A percentile compares a stretch with the other conserved stretches of the same genome.
Evolutionary conservation across 2,329 filamentous ascomycete genomes (phyloP).

Genomic region (Graphium sp.): DNA sequence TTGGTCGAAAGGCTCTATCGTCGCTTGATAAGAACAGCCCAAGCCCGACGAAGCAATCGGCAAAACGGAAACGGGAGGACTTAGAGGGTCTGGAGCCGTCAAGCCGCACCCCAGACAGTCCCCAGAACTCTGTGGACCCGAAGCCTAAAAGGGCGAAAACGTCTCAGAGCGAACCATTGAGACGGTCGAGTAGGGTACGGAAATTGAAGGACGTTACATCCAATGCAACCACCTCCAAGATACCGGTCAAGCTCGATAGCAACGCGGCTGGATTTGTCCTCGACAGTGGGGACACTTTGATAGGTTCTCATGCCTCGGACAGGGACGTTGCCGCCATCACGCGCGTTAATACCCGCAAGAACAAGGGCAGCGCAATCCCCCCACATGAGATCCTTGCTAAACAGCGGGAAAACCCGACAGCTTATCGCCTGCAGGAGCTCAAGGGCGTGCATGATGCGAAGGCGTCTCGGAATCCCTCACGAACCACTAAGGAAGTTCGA

Average conservation of each 20-base stretch:
- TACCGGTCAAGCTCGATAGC: constrained; percentile 2
- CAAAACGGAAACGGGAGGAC: constrained; percentile 1
- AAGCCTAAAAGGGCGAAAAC: too few relatives aligned
- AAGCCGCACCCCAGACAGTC: constrained; percentile 1
- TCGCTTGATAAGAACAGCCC: constrained; percentile 3
- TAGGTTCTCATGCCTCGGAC: too few relatives aligned
- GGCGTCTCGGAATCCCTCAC: background rate
- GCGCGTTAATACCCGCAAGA: constrained; percentile 3
- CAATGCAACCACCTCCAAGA: background rate
- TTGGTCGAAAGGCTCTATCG: too few relatives aligned
- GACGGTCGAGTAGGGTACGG: constrained; percentile 2
- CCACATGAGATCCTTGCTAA: constrained; percentile 1
- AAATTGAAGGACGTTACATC: background rate
- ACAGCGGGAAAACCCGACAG: background rate
- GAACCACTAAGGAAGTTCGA: background rate
- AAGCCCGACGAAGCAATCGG: constrained; percentile 1
- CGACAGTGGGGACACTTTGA: too few relatives aligned
- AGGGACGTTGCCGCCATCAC: constrained; percentile 2
- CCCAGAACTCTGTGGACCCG: background rate
- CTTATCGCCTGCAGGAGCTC: constrained; percentile 2
- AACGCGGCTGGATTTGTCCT: background rate
- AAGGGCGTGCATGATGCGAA: constrained; percentile 3
- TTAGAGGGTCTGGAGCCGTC: background rate
- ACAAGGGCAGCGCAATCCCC: constrained; percentile 1
- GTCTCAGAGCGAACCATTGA: too few relatives aligned